phyloP scores from a whole-genome alignment of 768 basidiomycete genomes.

The Lyophyllum atratum region DNA sequence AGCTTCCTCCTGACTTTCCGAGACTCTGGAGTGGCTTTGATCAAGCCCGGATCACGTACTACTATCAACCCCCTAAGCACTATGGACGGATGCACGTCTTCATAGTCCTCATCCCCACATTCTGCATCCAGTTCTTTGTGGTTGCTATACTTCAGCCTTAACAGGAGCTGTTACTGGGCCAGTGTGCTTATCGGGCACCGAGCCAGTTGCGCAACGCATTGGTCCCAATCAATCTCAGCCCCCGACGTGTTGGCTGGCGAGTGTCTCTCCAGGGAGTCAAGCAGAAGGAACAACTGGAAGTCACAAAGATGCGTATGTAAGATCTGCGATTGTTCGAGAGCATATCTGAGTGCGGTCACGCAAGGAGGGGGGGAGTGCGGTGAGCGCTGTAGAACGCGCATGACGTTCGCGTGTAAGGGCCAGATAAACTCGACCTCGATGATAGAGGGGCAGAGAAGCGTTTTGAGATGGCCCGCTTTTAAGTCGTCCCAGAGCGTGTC shows the following conservation, averaged over 20 bases:
- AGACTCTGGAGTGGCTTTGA: neutral
- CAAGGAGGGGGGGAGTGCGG: neutral
- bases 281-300: slow-evolving; percentile 4
- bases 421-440: neutral
- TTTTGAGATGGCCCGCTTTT: neutral
- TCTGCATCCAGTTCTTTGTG: neutral
- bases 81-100: neutral
- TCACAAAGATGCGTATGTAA: neutral
- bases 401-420: neutral
- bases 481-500: neutral
- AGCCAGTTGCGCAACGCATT: neutral
- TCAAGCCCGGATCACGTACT: neutral
- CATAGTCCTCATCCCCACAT: too few species aligned
- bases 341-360: neutral
- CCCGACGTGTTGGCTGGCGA: neutral
- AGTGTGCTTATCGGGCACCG: neutral
- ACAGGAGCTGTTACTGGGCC: neutral
- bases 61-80: neutral
- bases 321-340: neutral
- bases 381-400: neutral
- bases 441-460: neutral
- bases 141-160: neutral
- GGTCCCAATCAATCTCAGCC: neutral
- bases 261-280: neutral
- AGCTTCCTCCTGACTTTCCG: neutral